Percentiles rank a stretch among this genome's conserved stretches.
Conservation (phyloP, 257 asterid species). For the Catharanthus roseus region DNA sequence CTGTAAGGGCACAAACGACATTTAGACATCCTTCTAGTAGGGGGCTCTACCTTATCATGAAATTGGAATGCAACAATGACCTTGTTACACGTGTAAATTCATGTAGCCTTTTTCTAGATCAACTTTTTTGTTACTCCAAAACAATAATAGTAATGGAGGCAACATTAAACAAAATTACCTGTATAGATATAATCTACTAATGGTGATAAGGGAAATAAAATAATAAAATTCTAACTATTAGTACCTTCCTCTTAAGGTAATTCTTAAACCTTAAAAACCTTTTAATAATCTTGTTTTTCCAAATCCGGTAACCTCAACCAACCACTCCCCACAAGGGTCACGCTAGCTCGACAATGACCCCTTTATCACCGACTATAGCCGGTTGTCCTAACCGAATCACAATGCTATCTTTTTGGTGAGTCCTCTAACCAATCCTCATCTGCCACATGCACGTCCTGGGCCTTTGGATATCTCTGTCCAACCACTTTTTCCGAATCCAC, state of each 20-base stretch:
- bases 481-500: background rate
- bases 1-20: background rate
- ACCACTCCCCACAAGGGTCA: background rate
- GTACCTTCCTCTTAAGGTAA: slow-evolving; percentile 32
- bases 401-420: background rate
- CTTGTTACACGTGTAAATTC: no score
- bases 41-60: background rate
- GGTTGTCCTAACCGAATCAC: background rate
- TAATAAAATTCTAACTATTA: background rate
- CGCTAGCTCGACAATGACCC: slow-evolving; percentile 4
- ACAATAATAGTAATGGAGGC: background rate
- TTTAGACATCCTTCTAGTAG: background rate
- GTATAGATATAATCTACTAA: background rate
- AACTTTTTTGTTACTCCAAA: background rate
- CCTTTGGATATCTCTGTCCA: background rate
- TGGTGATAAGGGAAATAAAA: background rate
- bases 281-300: slow-evolving; percentile 21
- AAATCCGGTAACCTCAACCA: slow-evolving; percentile 20
- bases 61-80: background rate
- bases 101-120: background rate
- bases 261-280: slow-evolving; percentile 20
- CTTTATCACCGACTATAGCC: slow-evolving; percentile 17
- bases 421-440: background rate
- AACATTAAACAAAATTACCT: background rate
- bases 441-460: background rate